Percentiles rank a stretch among this genome's conserved stretches.
Conservation (phyloP, 106 monocot species). For the Allium sativum region DNA sequence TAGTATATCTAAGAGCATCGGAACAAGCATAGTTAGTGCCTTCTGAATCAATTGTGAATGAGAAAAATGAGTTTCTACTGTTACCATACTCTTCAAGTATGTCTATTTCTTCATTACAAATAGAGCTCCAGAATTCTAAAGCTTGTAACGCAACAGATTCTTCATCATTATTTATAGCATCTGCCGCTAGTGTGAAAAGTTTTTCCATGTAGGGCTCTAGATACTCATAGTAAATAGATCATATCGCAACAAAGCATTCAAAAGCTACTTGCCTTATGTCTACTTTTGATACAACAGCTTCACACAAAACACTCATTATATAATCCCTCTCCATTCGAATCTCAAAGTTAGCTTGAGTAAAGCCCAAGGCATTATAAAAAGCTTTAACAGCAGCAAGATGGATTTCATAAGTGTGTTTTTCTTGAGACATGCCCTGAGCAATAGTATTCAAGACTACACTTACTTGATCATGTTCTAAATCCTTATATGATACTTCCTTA, state of each 20-base stretch:
- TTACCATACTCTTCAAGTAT: slow-evolving; percentile 15
- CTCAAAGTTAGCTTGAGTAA: slow-evolving; percentile 22
- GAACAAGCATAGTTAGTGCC: slow-evolving; percentile 15
- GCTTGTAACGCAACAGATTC: slow-evolving; percentile 23
- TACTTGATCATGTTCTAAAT: slow-evolving; percentile 22
- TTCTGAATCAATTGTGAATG: slow-evolving; percentile 11
- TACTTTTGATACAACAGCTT: slow-evolving; percentile 11
- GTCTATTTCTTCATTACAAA: slow-evolving; percentile 23
- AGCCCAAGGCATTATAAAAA: slow-evolving; percentile 19
- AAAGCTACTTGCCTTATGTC: slow-evolving; percentile 21
- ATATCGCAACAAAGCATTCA: slow-evolving; percentile 21
- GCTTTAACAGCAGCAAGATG: slow-evolving; percentile 17
- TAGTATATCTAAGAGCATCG: slow-evolving; percentile 17
- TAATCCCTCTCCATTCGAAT: slow-evolving; percentile 19
- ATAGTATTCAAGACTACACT: slow-evolving; percentile 19
- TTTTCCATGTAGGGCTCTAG: slow-evolving; percentile 19
- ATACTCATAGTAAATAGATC: slow-evolving; percentile 19
- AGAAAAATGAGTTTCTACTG: neutral
- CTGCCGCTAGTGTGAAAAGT: slow-evolving; percentile 13
- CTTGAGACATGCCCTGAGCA: slow-evolving; percentile 15
- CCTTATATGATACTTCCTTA: slow-evolving; percentile 20
- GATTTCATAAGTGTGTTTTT: slow-evolving; percentile 11
- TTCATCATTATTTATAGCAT: slow-evolving; percentile 18
- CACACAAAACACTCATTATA: slow-evolving; percentile 22
- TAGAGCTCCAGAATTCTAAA: slow-evolving; percentile 24